Conservation (phyloP, 2,329 filamentous ascomycete species). For the Neofusicoccum ribis region DNA sequence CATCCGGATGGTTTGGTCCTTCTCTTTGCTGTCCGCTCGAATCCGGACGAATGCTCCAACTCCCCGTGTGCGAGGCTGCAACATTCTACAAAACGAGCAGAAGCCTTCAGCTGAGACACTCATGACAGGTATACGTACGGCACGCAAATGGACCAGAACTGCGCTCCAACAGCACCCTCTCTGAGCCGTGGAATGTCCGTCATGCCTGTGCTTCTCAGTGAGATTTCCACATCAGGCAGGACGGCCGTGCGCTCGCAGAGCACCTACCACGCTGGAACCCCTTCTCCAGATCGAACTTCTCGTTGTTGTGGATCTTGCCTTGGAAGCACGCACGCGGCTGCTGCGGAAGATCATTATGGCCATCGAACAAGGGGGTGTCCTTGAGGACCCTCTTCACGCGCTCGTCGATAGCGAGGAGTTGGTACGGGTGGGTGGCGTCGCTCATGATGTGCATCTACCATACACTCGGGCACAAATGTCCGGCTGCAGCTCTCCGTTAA, state of each 20-base stretch:
- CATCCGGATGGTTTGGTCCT: too few relatives aligned
- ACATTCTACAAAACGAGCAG: too few relatives aligned
- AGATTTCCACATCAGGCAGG: background rate
- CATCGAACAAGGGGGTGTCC: slow-evolving; percentile 36
- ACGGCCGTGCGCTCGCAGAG: slow-evolving; percentile 16
- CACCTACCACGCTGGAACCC: slow-evolving; percentile 33
- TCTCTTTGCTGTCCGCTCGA: too few relatives aligned
- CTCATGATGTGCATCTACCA: background rate
- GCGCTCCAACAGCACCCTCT: background rate
- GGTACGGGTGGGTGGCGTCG: slow-evolving; percentile 22
- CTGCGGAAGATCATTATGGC: slow-evolving; percentile 38
- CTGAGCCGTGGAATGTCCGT: background rate
- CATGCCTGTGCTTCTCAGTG: background rate
- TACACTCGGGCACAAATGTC: background rate
- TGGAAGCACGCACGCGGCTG: slow-evolving; percentile 25
- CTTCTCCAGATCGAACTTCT: slow-evolving; percentile 35
- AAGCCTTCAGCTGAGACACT: too few relatives aligned
- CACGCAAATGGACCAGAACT: background rate
- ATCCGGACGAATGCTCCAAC: background rate
- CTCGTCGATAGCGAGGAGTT: slow-evolving; percentile 29
- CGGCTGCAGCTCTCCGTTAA: too few relatives aligned
- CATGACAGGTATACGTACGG: background rate
- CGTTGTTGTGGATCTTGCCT: slow-evolving; percentile 35
- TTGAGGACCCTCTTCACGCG: slow-evolving; percentile 31
- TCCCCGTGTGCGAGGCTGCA: background rate